Conservation (phyloP, 2,329 filamentous ascomycete genomes). For the Exophiala phaeomuriformis region DNA sequence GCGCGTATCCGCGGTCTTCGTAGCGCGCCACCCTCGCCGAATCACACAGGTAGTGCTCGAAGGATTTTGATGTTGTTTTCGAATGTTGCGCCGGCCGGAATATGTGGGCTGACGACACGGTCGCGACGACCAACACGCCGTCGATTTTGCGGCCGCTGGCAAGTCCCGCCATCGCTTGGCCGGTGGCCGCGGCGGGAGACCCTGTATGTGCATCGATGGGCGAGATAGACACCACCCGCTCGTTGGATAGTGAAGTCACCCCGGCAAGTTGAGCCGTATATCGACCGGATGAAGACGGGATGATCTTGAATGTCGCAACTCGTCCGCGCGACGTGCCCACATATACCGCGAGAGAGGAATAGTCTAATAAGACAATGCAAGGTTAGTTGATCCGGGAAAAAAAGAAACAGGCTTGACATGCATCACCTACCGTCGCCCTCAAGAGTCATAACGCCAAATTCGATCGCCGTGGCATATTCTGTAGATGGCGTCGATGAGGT, state of each 20-base stretch:
- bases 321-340: conserved; percentile 81
- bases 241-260: conserved; percentile 56
- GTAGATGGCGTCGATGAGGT: conserved; percentile 33
- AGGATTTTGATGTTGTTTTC: conserved; percentile 88
- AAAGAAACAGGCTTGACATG: background rate
- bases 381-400: conserved; percentile 26
- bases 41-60: conserved; percentile 76
- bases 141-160: conserved; percentile 67
- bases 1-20: conserved; percentile 65
- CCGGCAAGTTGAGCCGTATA: conserved; percentile 70
- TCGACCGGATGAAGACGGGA: conserved; percentile 61
- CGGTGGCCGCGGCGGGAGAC: conserved; percentile 66
- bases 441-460: conserved; percentile 88
- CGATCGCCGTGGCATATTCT: conserved; percentile 74
- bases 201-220: conserved; percentile 76
- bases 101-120: conserved; percentile 66
- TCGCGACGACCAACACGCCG: conserved; percentile 73
- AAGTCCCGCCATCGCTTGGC: conserved; percentile 65
- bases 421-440: conserved; percentile 63
- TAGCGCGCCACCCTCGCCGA: conserved; percentile 69
- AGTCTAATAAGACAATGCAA: conserved; percentile 44
- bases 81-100: conserved; percentile 69
- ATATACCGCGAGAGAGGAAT: conserved; percentile 88
- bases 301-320: conserved; percentile 79
- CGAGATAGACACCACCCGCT: conserved; percentile 62